Evolutionary conservation across 495 filamentous ascomycete genomes (phyloP), one percentile per base, ranked within the genome.

Genomic region (Tuber brumale): DNA sequence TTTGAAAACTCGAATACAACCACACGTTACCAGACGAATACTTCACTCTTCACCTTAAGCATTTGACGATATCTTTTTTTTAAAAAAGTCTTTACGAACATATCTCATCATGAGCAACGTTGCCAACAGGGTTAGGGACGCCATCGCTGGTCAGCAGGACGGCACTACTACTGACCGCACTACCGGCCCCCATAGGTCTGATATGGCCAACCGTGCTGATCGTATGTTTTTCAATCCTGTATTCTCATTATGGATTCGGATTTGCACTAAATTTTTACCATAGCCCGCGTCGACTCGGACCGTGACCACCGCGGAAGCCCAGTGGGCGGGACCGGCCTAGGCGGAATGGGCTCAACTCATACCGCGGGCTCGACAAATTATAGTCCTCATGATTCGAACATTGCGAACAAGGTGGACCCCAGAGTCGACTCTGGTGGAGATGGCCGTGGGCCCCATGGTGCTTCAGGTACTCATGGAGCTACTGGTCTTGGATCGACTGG

Each of bases 41-140:
- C 46, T 7, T 48, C 12, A 48, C 46, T 6, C 21, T 48, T 4
- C 19, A 45, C 14, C 16, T 45, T 3, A 16, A 14, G 3, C 10
- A 7, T 14, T 9, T 9, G 10, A 18, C 44, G 0, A 45, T 51
- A 51, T 57, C 23, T 27, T 57, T 57, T 57, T n/a, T 57, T 23
- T 48, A 51, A 51, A 6, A 23, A 27, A 27, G 23, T 4, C n/a
- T n/a, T 57, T 27, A 57, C 51, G 9, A 57, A 21, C n/a, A 72
- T 45, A 61, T 16, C 23, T 19, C 51, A 80, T 57, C 72, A 83
- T 83, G 81, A 81, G 78, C 37, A 74, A 72, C 45, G 84, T 93
- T 76, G 83, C 92, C 80, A 88, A 93, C 86, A 94, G 93, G 81
- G 87, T 92, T 84, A 93, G 93, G 85, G 89, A 93, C 48, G 90